Percentiles rank a stretch among this genome's conserved stretches.
Conservation (phyloP, 1,139 yeast species). For the Yamadazyma blattariae region DNA sequence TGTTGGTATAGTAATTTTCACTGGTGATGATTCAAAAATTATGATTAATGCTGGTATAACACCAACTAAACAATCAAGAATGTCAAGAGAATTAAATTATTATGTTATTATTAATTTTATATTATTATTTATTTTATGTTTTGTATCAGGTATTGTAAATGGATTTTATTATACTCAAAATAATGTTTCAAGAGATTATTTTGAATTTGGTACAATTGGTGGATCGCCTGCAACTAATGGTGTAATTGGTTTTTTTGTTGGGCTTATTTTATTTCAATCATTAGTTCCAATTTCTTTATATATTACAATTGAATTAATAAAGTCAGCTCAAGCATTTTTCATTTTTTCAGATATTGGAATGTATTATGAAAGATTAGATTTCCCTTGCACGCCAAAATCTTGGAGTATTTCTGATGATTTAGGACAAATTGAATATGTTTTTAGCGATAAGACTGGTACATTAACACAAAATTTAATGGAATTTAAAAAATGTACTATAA, state of each 20-base stretch:
- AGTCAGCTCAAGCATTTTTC: constrained; percentile 57
- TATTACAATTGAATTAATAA: constrained; percentile 58
- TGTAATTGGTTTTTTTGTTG: constrained; percentile 48
- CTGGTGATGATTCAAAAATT: constrained; percentile 56
- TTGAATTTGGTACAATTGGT: constrained; percentile 51
- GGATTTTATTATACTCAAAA: constrained; percentile 43
- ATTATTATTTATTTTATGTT: constrained; percentile 47
- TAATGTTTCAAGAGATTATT: constrained; percentile 38
- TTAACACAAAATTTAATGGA: constrained; percentile 62
- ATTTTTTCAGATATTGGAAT: constrained; percentile 50
- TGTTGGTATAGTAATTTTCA: constrained; percentile 48
- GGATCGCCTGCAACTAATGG: constrained; percentile 52
- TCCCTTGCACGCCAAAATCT: constrained; percentile 59
- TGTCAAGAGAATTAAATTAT: constrained; percentile 49
- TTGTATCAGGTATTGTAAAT: constrained; percentile 50
- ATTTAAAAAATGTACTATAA: constrained; percentile 57
- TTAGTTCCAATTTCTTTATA: constrained; percentile 60
- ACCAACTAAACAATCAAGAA: constrained; percentile 54
- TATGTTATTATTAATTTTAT: constrained; percentile 49
- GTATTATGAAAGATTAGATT: constrained; percentile 52
- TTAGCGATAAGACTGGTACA: constrained; percentile 63
- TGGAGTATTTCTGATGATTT: constrained; percentile 64
- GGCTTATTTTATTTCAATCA: constrained; percentile 54
- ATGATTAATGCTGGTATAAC: constrained; percentile 58
- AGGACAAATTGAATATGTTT: constrained; percentile 63